Conservation (phyloP, 495 filamentous ascomycete species). For the Annulohypoxylon maeteangense region DNA sequence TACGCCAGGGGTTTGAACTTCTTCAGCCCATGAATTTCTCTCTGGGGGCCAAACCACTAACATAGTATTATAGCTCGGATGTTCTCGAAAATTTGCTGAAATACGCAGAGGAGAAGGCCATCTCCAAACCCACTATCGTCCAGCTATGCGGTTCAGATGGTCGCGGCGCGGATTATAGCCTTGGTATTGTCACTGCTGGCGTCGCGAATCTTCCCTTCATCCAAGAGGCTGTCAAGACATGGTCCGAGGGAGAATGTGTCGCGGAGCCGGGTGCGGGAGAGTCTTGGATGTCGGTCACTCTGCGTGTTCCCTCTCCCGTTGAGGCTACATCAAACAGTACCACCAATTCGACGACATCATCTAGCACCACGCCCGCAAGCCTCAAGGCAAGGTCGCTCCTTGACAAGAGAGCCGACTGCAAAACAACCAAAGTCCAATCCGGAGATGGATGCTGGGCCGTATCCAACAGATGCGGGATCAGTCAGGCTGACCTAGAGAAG, state of each 20-base stretch:
- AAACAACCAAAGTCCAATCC: constrained; percentile 1
- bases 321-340: constrained; percentile 2
- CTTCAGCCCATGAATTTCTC: background rate
- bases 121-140: background rate
- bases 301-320: constrained; percentile 3
- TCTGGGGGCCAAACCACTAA: background rate
- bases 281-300: background rate
- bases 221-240: constrained; percentile 8
- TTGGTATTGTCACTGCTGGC: background rate
- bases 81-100: constrained; percentile 6
- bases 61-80: constrained; percentile 1
- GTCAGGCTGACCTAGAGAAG: background rate
- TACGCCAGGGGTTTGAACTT: background rate
- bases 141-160: background rate
- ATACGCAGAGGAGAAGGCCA: constrained; percentile 1
- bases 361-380: background rate
- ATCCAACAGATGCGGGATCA: background rate
- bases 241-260: background rate
- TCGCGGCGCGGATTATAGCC: constrained; percentile 2
- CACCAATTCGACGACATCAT: background rate
- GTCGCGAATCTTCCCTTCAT: constrained; percentile 1
- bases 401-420: background rate
- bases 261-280: background rate
- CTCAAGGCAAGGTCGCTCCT: background rate
- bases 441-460: constrained; percentile 1